Percentiles rank a stretch among this genome's conserved stretches.
These are phyloP conservation scores for Dendrobium catenatum DNA, from an alignment of 106 monocot species.

Conservation along the genomic window DNA sequence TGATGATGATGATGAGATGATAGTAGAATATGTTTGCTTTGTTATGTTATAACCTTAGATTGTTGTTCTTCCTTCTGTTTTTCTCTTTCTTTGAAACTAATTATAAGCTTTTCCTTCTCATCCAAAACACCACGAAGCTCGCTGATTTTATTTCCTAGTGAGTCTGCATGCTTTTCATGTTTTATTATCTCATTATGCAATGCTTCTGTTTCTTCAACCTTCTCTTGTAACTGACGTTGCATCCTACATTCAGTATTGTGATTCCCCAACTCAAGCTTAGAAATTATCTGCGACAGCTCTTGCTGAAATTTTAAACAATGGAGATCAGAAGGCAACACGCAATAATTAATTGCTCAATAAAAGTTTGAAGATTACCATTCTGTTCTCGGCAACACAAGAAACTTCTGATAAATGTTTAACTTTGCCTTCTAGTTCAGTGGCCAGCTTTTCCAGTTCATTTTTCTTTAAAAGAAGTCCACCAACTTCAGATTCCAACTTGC, in stretches of 20 bases:
- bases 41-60: constrained; percentile 40
- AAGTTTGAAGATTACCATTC: constrained; percentile 20
- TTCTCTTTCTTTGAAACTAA: constrained; percentile 35
- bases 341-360: constrained; percentile 5
- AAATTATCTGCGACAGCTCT: constrained; percentile 48
- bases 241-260: constrained; percentile 38
- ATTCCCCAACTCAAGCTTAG: constrained; percentile 58
- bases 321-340: constrained; percentile 7
- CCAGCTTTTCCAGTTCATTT: constrained; percentile 44
- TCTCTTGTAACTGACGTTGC: constrained; percentile 41
- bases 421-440: constrained; percentile 43
- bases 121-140: constrained; percentile 39
- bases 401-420: constrained; percentile 47
- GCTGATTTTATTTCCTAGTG: constrained; percentile 49
- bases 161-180: constrained; percentile 37
- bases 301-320: constrained; percentile 43
- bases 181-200: constrained; percentile 40
- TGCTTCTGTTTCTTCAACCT: constrained; percentile 33
- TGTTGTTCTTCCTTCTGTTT: constrained; percentile 73
- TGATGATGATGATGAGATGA: constrained; percentile 7
- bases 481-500: constrained; percentile 47
- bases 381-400: constrained; percentile 35
- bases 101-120: constrained; percentile 64
- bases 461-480: constrained; percentile 46
- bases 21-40: not conserved